These are phyloP conservation scores for Ascodesmis nigricans DNA, from an alignment of 495 filamentous ascomycete species.

Conservation along the genomic window DNA sequence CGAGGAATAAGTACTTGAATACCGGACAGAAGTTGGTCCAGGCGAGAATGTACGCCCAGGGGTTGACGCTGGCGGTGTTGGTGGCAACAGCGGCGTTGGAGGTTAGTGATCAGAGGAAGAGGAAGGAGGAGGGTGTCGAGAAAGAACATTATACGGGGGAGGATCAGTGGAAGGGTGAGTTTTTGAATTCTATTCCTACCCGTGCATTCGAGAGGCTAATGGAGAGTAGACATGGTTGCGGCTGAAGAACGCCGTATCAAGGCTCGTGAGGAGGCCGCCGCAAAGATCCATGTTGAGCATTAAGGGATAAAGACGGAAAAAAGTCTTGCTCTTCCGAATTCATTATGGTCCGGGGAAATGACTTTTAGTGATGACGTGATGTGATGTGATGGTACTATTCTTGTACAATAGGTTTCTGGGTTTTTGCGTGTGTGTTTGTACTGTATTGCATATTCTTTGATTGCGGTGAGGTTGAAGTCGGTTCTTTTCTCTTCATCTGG, in stretches of 20 bases:
- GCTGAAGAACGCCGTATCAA: conserved; percentile 48
- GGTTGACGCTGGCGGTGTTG: conserved; percentile 70
- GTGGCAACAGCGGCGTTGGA: conserved; percentile 76
- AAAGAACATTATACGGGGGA: conserved; percentile 54
- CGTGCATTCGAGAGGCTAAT: not conserved
- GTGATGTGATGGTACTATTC: too few relatives aligned
- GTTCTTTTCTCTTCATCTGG: too few relatives aligned
- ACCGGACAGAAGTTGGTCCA: conserved; percentile 83
- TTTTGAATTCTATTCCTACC: not conserved
- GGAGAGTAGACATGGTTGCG: conserved; percentile 42
- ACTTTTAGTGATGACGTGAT: too few relatives aligned
- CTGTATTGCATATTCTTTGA: too few relatives aligned
- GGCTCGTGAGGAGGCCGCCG: conserved; percentile 31
- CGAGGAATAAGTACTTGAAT: conserved; percentile 52
- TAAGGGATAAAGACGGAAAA: too few relatives aligned
- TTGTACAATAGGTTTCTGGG: too few relatives aligned
- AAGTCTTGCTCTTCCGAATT: too few relatives aligned
- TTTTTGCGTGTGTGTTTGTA: too few relatives aligned
- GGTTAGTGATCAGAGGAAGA: conserved; percentile 55
- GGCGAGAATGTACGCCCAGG: conserved; percentile 95
- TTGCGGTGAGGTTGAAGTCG: too few relatives aligned
- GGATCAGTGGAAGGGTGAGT: conserved; percentile 67
- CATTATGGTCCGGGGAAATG: too few relatives aligned
- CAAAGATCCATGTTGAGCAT: conserved; percentile 2
- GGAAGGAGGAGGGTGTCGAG: conserved; percentile 49